These are phyloP conservation scores for Podospora sp. DNA, from an alignment of 495 filamentous ascomycete species.

Conservation along the genomic window DNA sequence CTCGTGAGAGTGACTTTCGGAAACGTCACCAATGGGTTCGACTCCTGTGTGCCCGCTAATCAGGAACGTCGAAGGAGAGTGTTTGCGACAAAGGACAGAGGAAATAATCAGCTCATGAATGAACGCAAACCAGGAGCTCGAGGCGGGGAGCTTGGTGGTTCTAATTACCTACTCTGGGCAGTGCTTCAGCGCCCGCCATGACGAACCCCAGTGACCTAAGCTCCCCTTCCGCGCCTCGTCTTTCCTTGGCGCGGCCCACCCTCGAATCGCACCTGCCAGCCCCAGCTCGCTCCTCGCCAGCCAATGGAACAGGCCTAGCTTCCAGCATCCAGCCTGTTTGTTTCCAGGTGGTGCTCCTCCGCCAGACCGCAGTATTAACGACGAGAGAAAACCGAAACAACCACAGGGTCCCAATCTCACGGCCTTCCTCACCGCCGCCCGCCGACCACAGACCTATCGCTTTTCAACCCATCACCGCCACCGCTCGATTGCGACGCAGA, in stretches of 20 bases:
- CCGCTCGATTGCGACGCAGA: background rate
- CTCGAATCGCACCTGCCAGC: background rate
- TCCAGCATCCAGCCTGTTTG: background rate
- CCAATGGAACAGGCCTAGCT: background rate
- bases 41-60: background rate
- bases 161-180: background rate
- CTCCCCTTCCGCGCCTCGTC: background rate
- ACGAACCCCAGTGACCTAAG: background rate
- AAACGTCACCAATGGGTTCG: background rate
- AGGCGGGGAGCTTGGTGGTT: constrained; percentile 6
- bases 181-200: background rate
- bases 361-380: background rate
- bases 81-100: background rate
- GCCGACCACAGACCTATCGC: background rate
- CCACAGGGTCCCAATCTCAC: background rate
- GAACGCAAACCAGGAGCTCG: background rate
- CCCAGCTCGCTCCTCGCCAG: constrained; percentile 6
- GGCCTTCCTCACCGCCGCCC: background rate
- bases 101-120: background rate
- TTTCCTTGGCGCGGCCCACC: background rate
- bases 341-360: background rate
- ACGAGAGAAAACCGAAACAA: background rate
- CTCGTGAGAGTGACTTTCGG: background rate
- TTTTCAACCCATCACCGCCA: background rate
- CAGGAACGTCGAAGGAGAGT: background rate